phyloP scores from a whole-genome alignment of 768 basidiomycete genomes.

The Tulasnella sp. region DNA sequence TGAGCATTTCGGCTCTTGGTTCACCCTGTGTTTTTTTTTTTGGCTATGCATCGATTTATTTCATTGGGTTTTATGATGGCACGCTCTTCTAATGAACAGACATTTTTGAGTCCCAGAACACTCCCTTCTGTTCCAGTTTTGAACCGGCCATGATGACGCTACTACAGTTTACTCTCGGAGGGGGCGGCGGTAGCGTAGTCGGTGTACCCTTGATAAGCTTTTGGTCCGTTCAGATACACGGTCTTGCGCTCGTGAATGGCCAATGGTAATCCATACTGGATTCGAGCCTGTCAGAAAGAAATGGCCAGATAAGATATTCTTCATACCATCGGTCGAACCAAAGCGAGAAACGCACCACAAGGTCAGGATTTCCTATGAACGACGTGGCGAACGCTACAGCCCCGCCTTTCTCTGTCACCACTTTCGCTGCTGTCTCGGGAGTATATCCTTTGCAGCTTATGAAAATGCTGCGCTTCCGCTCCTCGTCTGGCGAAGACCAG shows the following conservation, averaged over 20 bases:
- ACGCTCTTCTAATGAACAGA: neutral
- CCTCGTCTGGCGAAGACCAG: neutral
- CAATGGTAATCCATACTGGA: slow-evolving; percentile 11
- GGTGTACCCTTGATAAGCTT: neutral
- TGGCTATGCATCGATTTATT: neutral
- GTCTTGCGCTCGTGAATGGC: slow-evolving; percentile 15
- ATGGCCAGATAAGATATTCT: neutral
- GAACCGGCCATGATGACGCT: neutral
- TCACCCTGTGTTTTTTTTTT: neutral
- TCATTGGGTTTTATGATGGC: neutral
- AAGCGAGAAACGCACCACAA: neutral
- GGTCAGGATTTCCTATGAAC: slow-evolving; percentile 15
- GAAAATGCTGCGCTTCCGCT: neutral
- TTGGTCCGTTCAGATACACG: slow-evolving; percentile 16
- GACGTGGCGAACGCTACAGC: slow-evolving; percentile 5
- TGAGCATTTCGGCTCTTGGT: neutral
- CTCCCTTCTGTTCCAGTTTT: neutral
- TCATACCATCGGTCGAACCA: neutral
- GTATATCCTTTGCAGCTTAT: slow-evolving; percentile 8
- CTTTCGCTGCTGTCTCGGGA: neutral
- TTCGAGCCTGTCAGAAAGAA: neutral
- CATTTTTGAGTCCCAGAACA: neutral
- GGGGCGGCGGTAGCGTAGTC: neutral
- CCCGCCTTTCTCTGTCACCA: slow-evolving; percentile 2
- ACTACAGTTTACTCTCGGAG: neutral